Percentiles rank a stretch among this genome's conserved stretches.
These are phyloP conservation scores for Talaromyces thailandensis DNA, from an alignment of 495 filamentous ascomycete genomes.

Conservation along the genomic window DNA sequence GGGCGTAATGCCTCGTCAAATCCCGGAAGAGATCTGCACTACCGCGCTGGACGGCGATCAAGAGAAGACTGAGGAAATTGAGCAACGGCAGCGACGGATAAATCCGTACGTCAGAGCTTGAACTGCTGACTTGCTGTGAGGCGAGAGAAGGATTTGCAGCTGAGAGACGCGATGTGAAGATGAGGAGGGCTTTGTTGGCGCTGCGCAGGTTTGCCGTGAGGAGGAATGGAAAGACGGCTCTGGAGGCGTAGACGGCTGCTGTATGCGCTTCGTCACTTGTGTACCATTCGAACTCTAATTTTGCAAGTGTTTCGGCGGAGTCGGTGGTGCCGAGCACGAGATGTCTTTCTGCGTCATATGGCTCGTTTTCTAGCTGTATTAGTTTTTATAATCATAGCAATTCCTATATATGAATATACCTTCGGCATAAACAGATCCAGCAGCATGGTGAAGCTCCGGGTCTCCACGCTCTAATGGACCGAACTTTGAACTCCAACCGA, in stretches of 20 bases:
- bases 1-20: slow-evolving; percentile 70
- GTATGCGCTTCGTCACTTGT: slow-evolving; percentile 78
- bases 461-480: slow-evolving; percentile 89
- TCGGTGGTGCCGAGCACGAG: slow-evolving; percentile 83
- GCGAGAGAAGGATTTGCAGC: slow-evolving; percentile 58
- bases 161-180: slow-evolving; percentile 68
- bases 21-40: slow-evolving; percentile 72
- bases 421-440: slow-evolving; percentile 78
- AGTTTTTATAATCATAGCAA: neutral
- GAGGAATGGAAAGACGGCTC: slow-evolving; percentile 87
- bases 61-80: slow-evolving; percentile 80
- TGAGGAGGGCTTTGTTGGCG: slow-evolving; percentile 68
- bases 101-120: slow-evolving; percentile 64
- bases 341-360: slow-evolving; percentile 89
- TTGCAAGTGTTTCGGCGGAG: slow-evolving; percentile 68
- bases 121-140: slow-evolving; percentile 74
- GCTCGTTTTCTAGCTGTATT: slow-evolving; percentile 58
- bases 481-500: slow-evolving; percentile 77
- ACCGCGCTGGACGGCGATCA: slow-evolving; percentile 77
- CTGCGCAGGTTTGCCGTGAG: slow-evolving; percentile 82
- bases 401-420: slow-evolving; percentile 27
- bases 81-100: slow-evolving; percentile 81
- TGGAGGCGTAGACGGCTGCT: slow-evolving; percentile 79
- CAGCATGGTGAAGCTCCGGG: slow-evolving; percentile 90
- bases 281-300: slow-evolving; percentile 92